These are phyloP conservation scores for Cephaloascus albidus DNA, from an alignment of 805 yeast genomes.

Conservation along the genomic window DNA sequence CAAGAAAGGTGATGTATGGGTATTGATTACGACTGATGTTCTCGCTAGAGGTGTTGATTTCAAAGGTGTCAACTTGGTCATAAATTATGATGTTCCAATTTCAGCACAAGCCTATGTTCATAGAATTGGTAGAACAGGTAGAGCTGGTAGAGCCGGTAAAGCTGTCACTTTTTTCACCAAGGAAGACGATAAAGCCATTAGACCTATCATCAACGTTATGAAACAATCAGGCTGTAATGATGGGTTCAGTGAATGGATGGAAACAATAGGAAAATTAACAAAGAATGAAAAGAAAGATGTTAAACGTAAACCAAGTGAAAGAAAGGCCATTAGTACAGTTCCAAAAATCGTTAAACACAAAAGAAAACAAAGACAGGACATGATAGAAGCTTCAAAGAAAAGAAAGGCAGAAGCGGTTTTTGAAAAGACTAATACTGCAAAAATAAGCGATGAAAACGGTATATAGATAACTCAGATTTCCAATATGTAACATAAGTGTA, in stretches of 20 bases:
- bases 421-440: background rate
- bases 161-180: conserved; percentile 93
- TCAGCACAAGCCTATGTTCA: conserved; percentile 93
- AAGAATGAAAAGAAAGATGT: conserved; percentile 53
- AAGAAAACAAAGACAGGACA: conserved; percentile 52
- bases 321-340: conserved; percentile 79
- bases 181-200: conserved; percentile 68
- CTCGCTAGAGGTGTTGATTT: conserved; percentile 95
- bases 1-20: conserved; percentile 90
- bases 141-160: conserved; percentile 81
- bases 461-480: too few species aligned
- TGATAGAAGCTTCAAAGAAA: conserved; percentile 69
- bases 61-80: conserved; percentile 88
- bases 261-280: conserved; percentile 53
- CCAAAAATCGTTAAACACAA: conserved; percentile 60
- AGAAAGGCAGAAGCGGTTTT: conserved; percentile 26
- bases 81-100: conserved; percentile 94
- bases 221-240: conserved; percentile 72
- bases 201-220: conserved; percentile 89
- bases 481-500: too few species aligned
- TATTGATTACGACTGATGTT: conserved; percentile 92
- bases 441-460: background rate
- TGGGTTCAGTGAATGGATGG: conserved; percentile 76
- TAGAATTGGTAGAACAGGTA: conserved; percentile 97
- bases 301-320: conserved; percentile 46